A percentile compares a stretch with the other conserved stretches of the same genome.
Conservation (phyloP, 1,139 yeast genomes). For the Kazachstania sp. region DNA sequence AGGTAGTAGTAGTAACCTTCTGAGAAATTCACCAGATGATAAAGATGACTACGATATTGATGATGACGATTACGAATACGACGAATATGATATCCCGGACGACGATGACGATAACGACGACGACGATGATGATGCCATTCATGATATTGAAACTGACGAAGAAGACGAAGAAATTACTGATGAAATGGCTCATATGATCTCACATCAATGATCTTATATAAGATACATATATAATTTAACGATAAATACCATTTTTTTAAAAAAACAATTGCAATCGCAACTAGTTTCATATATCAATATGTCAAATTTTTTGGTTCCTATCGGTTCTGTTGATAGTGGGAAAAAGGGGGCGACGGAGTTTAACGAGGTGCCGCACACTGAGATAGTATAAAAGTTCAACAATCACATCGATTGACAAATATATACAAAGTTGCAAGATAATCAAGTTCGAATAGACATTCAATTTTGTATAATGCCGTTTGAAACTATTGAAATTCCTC, state of each 20-base stretch:
- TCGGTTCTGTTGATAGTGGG: no score
- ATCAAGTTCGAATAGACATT: neutral
- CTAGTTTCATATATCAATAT: no score
- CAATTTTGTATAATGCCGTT: neutral
- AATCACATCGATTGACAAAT: no score
- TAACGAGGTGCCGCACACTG: no score
- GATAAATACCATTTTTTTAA: neutral
- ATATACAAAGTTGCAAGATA: no score
- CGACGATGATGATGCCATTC: neutral
- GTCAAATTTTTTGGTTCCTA: no score
- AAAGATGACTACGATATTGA: constrained; percentile 9
- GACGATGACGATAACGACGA: constrained; percentile 6
- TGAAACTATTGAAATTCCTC: constrained; percentile 11
- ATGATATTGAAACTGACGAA: constrained; percentile 5
- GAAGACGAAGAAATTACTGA: constrained; percentile 6
- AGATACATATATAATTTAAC: neutral
- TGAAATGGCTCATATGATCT: constrained; percentile 10
- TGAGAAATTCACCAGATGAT: constrained; percentile 15
- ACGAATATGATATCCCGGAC: constrained; percentile 3
- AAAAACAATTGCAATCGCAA: no score
- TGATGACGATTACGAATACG: constrained; percentile 1
- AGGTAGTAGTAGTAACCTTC: constrained; percentile 1
- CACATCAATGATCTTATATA: constrained; percentile 1
- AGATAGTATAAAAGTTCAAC: no score
- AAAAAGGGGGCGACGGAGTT: no score